Percentiles rank a stretch among this genome's conserved stretches.
Evolutionary conservation across 2,329 filamentous ascomycete genomes (phyloP).

Genomic region (Paraphoma chrysanthemicola): DNA sequence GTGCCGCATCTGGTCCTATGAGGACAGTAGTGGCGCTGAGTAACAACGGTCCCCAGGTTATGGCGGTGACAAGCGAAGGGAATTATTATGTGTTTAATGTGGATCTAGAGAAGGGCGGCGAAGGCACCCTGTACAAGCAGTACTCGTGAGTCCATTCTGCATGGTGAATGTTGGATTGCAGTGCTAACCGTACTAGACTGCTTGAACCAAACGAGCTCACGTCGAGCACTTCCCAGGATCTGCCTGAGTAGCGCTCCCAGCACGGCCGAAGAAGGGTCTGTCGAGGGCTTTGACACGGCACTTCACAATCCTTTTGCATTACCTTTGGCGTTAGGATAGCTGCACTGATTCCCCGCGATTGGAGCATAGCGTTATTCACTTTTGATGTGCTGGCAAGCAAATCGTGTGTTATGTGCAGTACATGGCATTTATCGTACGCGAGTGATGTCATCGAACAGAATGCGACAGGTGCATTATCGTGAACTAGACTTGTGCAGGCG

Average conservation of each 20-base stretch:
- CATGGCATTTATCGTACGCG: no score
- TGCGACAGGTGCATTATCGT: not conserved
- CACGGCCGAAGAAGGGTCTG: not conserved
- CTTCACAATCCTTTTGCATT: slow-evolving; percentile 29
- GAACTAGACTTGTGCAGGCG: not conserved
- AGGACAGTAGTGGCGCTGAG: slow-evolving; percentile 97
- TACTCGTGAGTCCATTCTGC: slow-evolving; percentile 74
- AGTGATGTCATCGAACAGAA: no score
- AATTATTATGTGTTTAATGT: slow-evolving; percentile 95
- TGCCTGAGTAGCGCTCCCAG: slow-evolving; percentile 30
- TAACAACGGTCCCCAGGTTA: slow-evolving; percentile 91
- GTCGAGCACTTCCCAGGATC: slow-evolving; percentile 37
- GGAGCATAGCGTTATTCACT: slow-evolving; percentile 11
- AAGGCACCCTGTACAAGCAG: slow-evolving; percentile 88
- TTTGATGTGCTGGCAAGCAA: not conserved
- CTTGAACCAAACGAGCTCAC: slow-evolving; percentile 45
- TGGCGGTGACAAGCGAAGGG: slow-evolving; percentile 97
- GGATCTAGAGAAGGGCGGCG: slow-evolving; percentile 91
- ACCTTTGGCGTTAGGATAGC: slow-evolving; percentile 31
- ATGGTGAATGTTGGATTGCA: not conserved
- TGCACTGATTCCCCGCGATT: slow-evolving; percentile 31
- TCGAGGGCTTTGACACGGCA: not conserved
- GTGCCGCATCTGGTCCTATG: slow-evolving; percentile 60
- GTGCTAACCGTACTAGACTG: slow-evolving; percentile 35
- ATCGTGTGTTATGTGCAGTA: no score